A percentile compares a stretch with the other conserved stretches of the same genome.
Evolutionary conservation across 2,329 filamentous ascomycete genomes (phyloP).

Genomic region (Annulohypoxylon truncatum): DNA sequence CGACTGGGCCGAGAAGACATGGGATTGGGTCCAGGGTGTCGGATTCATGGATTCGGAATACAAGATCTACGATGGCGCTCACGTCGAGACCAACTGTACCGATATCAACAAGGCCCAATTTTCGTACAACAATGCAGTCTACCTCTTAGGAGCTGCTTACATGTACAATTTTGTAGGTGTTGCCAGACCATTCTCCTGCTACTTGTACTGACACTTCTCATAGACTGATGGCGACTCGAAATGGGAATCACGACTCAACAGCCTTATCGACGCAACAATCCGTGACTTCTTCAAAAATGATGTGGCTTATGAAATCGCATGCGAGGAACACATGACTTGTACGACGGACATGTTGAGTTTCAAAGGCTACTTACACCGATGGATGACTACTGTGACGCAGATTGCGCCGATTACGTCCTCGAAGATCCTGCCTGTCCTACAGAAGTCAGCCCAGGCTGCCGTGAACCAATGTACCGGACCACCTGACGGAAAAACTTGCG

Average conservation of each 20-base stretch:
- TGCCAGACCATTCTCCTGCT: too few species aligned
- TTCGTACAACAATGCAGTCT: slow-evolving; percentile 65
- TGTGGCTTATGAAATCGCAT: slow-evolving; percentile 66
- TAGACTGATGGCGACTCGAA: slow-evolving; percentile 53
- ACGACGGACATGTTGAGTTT: slow-evolving; percentile 69
- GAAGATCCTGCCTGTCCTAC: slow-evolving; percentile 52
- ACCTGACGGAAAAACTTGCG: slow-evolving; percentile 57
- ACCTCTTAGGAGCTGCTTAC: slow-evolving; percentile 57
- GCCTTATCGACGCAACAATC: slow-evolving; percentile 59
- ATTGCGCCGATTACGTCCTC: slow-evolving; percentile 54
- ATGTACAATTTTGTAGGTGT: slow-evolving; percentile 57
- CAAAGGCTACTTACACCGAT: slow-evolving; percentile 69
- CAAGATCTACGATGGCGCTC: slow-evolving; percentile 63
- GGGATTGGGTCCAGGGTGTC: slow-evolving; percentile 62
- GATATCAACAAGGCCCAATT: slow-evolving; percentile 63
- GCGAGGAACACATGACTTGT: slow-evolving; percentile 63
- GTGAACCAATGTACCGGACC: slow-evolving; percentile 52
- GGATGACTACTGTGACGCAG: slow-evolving; percentile 57
- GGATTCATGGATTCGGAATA: slow-evolving; percentile 61
- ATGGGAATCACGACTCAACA: slow-evolving; percentile 61
- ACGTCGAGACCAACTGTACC: slow-evolving; percentile 59
- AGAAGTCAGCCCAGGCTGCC: slow-evolving; percentile 55
- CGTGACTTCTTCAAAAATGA: slow-evolving; percentile 62
- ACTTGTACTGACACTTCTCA: slow-evolving; percentile 15
- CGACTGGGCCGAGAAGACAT: slow-evolving; percentile 69